Conservation (phyloP, 2,329 filamentous ascomycete species). For the Aspergillus bombycis region DNA sequence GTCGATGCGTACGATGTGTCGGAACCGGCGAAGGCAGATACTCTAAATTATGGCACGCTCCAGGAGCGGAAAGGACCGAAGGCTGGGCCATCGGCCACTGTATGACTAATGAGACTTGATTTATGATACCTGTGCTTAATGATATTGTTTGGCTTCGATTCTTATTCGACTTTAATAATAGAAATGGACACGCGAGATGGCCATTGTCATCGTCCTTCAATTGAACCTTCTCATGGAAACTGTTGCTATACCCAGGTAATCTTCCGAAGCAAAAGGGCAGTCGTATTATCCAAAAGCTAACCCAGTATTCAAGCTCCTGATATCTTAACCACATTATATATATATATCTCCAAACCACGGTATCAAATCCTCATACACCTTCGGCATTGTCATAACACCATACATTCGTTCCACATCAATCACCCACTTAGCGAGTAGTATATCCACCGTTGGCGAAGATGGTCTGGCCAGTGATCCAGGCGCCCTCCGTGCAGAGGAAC, state of each 20-base stretch:
- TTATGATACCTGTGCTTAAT: neutral
- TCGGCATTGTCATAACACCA: neutral
- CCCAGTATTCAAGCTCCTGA: neutral
- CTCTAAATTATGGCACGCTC: conserved; percentile 12
- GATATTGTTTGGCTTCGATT: conserved; percentile 6
- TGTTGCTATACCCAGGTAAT: neutral
- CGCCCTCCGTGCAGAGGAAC: conserved; percentile 50
- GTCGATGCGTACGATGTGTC: conserved; percentile 32
- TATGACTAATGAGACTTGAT: conserved; percentile 16
- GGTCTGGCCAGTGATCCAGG: conserved; percentile 53
- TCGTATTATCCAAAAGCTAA: neutral
- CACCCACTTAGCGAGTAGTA: conserved; percentile 43
- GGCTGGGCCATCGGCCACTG: conserved; percentile 11
- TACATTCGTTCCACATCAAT: neutral
- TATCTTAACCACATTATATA: neutral
- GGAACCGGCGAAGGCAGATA: conserved; percentile 5
- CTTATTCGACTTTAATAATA: conserved; percentile 8
- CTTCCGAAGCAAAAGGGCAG: neutral
- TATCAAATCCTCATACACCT: neutral
- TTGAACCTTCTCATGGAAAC: neutral
- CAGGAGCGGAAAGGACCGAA: conserved; percentile 29
- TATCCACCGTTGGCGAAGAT: conserved; percentile 55
- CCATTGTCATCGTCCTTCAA: neutral
- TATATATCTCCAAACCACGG: too few species aligned
- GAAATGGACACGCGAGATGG: neutral